Base-by-base conservation (phyloP, 2,329 filamentous ascomycete species). In the Boeremia exigua region DNA sequence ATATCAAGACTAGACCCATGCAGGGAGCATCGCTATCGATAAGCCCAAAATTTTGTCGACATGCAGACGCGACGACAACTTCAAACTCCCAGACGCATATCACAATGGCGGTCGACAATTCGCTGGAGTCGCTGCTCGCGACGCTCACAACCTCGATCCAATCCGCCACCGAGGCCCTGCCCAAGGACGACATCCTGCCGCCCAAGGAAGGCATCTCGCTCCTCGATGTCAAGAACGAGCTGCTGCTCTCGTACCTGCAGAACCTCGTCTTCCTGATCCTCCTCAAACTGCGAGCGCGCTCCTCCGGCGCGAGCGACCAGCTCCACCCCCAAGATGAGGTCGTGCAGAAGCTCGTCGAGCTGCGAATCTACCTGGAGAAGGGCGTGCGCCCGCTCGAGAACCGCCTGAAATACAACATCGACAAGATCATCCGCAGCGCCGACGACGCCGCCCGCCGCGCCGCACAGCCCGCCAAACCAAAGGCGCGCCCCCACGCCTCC, bases 201-300 rank as follows among this genome's bases (percentile, higher is more conserved):
- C 88, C 90, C 1, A 83, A 88, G 61, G 87, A 96, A 68, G 94
- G 95, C 71, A 95, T 99, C 55, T 97, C 95, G 0, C 86, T 99
- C 1, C 88, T 99, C 69, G 92, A 98, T 72, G 87, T 91, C 62
- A 99, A 99, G 80, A 98, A 96, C 77, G 95, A 99, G 73, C 84
- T 99, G n/a, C 87, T 99, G 15, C 87, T 99, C 34, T 94, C 94
- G 4, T 99, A 99, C 77, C 82, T 99, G 0, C 94, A 99, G 70
- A 96, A 96, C 69, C 86, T 98, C 4, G 91, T 95, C 39, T 96
- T 96, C 66, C 80, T 96, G 36, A 89, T 96, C 39, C 80, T 96
- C 1, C 77, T 96, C 33, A 94, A 96, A 70, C 77, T 98, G 17
- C 86, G 65, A 63, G 78, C 65, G 67, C 75, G 63, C 8, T 62